These are phyloP conservation scores for Apiospora kogelbergensis DNA, from an alignment of 2,329 filamentous ascomycete genomes.

Conservation along the genomic window DNA sequence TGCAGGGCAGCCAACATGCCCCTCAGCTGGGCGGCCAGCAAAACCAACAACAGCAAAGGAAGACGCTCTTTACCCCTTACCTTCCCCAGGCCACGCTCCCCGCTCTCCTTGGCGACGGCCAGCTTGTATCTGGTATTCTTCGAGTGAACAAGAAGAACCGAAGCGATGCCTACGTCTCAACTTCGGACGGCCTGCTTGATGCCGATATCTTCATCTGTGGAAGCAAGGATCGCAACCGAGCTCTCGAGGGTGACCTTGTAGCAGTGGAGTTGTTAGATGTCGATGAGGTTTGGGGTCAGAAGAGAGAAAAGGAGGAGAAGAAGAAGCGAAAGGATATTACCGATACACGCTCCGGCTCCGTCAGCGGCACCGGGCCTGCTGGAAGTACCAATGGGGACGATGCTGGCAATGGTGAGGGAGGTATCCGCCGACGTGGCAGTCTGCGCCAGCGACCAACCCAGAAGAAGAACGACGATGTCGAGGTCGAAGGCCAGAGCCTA, in stretches of 20 bases:
- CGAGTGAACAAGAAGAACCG: conserved; percentile 99
- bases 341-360: conserved; percentile 78
- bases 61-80: conserved; percentile 98
- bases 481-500: conserved; percentile 96
- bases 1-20: conserved; percentile 71
- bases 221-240: conserved; percentile 97
- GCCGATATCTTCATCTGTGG: conserved; percentile 99
- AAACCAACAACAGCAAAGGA: conserved; percentile 86
- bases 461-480: conserved; percentile 99
- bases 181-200: conserved; percentile 81
- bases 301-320: conserved; percentile 99
- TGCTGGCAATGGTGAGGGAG: conserved; percentile 69
- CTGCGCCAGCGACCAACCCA: conserved; percentile 94
- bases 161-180: conserved; percentile 96
- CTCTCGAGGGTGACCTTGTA: conserved; percentile 92
- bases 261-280: conserved; percentile 96
- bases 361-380: conserved; percentile 64
- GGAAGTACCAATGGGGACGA: conserved; percentile 61
- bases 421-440: conserved; percentile 89
- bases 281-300: conserved; percentile 97
- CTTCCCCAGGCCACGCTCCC: conserved; percentile 92
- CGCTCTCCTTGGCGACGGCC: conserved; percentile 84
- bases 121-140: conserved; percentile 93
- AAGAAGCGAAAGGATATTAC: conserved; percentile 99
- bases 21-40: conserved; percentile 64